Evolutionary conservation across 2,329 filamentous ascomycete species (phyloP).

Genomic region (Fusarium falciforme): DNA sequence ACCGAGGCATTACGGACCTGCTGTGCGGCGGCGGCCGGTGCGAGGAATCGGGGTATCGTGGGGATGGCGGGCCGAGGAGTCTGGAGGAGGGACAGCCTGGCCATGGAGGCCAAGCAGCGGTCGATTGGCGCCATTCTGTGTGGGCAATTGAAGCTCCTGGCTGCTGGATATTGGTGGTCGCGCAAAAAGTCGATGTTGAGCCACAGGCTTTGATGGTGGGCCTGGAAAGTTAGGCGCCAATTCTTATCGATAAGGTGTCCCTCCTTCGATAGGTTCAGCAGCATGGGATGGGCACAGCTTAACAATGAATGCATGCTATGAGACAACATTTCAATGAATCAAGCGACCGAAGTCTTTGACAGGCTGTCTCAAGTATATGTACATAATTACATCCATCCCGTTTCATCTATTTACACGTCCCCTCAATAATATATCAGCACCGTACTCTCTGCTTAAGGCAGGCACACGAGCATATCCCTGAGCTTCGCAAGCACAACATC

Average conservation of each 20-base stretch:
- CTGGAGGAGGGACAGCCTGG: constrained; percentile 59
- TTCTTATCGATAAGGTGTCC: constrained; percentile 41
- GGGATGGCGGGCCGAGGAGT: constrained; percentile 55
- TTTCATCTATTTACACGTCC: neutral
- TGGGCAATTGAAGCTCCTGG: constrained; percentile 44
- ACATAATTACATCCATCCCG: neutral
- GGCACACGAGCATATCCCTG: constrained; percentile 46
- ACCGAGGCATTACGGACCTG: constrained; percentile 57
- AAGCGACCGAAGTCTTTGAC: no score
- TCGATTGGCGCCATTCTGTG: constrained; percentile 62
- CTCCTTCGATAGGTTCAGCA: no score
- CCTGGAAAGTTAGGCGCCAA: constrained; percentile 38
- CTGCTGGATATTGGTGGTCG: constrained; percentile 21
- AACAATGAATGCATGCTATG: neutral
- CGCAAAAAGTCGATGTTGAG: constrained; percentile 42
- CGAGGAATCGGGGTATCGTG: constrained; percentile 61
- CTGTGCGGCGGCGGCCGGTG: constrained; percentile 54
- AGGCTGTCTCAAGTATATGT: neutral
- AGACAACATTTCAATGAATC: neutral
- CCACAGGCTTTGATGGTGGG: constrained; percentile 26
- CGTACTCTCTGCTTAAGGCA: constrained; percentile 16
- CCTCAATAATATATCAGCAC: neutral
- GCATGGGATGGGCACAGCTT: no score
- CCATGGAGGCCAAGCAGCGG: constrained; percentile 66
- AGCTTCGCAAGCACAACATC: constrained; percentile 47